Percentiles rank a stretch among this genome's conserved stretches.
Conservation (phyloP, 129 eudicot genomes). For the Lonicera japonica region DNA sequence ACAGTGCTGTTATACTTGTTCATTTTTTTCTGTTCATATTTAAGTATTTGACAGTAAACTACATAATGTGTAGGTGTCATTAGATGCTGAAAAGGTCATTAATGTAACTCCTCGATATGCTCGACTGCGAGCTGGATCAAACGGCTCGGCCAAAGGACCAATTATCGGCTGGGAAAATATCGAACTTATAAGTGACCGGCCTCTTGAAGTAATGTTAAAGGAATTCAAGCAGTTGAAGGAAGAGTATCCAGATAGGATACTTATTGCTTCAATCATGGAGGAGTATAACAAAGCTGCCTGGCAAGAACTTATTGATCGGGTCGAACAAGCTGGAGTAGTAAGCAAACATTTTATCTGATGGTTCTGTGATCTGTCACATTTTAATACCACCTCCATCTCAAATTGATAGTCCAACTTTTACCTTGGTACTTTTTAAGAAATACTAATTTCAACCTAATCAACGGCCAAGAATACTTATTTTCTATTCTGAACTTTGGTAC, state of each 20-base stretch:
- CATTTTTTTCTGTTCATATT: not conserved
- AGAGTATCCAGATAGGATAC: constrained; percentile 93
- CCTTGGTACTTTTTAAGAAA: no score
- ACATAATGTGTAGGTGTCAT: constrained; percentile 54
- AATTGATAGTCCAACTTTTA: no score
- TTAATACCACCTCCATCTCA: no score
- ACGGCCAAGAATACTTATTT: no score
- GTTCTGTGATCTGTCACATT: constrained; percentile 1
- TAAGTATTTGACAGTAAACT: constrained; percentile 10
- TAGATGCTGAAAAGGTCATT: constrained; percentile 84
- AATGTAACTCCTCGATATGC: constrained; percentile 98
- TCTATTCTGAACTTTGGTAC: no score
- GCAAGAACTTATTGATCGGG: constrained; percentile 92
- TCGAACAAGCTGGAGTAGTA: constrained; percentile 93
- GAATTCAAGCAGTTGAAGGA: constrained; percentile 85
- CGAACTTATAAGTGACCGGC: constrained; percentile 96
- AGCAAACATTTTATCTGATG: constrained; percentile 19
- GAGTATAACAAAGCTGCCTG: constrained; percentile 94
- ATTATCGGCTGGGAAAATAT: constrained; percentile 93
- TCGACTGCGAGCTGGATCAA: constrained; percentile 66
- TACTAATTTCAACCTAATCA: no score
- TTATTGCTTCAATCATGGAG: constrained; percentile 97
- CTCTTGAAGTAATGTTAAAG: constrained; percentile 83
- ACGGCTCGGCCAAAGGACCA: constrained; percentile 91
- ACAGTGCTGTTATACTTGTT: not conserved